phyloP scores from a whole-genome alignment of 768 basidiomycete species.

The Lenzites betulinus region DNA sequence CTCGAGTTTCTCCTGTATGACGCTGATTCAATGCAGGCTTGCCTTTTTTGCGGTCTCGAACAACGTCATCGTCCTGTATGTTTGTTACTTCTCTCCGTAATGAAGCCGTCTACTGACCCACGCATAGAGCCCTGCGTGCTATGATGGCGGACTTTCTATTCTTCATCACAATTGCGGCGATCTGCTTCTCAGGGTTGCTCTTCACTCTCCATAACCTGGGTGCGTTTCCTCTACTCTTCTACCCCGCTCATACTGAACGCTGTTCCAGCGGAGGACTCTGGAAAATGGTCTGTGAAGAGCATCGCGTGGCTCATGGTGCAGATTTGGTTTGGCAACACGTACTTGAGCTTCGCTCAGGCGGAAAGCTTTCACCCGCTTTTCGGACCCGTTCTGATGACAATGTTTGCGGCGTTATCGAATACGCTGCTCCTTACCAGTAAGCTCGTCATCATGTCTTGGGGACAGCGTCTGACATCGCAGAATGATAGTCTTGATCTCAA shows the following conservation, averaged over 20 bases:
- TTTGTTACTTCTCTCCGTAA: slow-evolving; percentile 4
- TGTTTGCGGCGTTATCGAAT: slow-evolving; percentile 77
- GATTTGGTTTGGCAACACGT: slow-evolving; percentile 85
- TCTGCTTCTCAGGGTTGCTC: slow-evolving; percentile 80
- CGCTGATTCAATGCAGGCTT: slow-evolving; percentile 42
- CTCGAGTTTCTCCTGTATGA: neutral
- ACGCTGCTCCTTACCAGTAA: slow-evolving; percentile 79
- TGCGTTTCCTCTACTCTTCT: slow-evolving; percentile 17
- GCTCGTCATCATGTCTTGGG: slow-evolving; percentile 28
- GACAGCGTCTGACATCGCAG: neutral
- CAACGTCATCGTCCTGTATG: slow-evolving; percentile 78
- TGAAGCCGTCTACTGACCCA: slow-evolving; percentile 8
- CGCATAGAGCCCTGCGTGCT: slow-evolving; percentile 66
- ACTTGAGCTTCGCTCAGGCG: slow-evolving; percentile 49
- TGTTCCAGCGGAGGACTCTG: slow-evolving; percentile 31
- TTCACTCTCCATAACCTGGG: slow-evolving; percentile 58
- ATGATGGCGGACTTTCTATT: slow-evolving; percentile 82
- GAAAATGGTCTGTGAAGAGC: slow-evolving; percentile 42
- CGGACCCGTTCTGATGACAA: slow-evolving; percentile 78
- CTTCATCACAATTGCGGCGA: slow-evolving; percentile 74
- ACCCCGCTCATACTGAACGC: neutral
- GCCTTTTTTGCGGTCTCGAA: slow-evolving; percentile 82
- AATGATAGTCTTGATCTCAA: slow-evolving; percentile 71
- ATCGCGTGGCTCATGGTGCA: slow-evolving; percentile 87
- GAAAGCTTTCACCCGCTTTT: slow-evolving; percentile 55